Evolutionary conservation across 176 grass and related monocot genomes (phyloP).

Genomic region (barley (Hordeum vulgare)): MorexV3_pseudomolecules_assembly NC_058524.1:604065264-604065763

Average conservation of each 20-base stretch:
- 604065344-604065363: too few species aligned
- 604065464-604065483: too few species aligned
- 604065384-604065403: too few species aligned
- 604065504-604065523: not conserved
- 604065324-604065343: too few species aligned
- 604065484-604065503: too few species aligned
- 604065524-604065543: not conserved
- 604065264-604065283: not conserved
- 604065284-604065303: not conserved
- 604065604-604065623: too few species aligned
- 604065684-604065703: not conserved
- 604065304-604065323: not conserved
- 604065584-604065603: too few species aligned
- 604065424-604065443: too few species aligned
- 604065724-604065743: not conserved
- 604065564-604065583: not conserved
- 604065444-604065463: too few species aligned
- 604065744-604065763: not conserved
- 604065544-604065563: not conserved
- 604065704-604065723: not conserved
- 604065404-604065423: too few species aligned
- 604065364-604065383: too few species aligned
- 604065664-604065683: not conserved
- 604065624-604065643: not conserved
- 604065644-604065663: not conserved